Base-by-base conservation (phyloP, 768 basidiomycete species). In the Lactarius hatsudake region DNA sequence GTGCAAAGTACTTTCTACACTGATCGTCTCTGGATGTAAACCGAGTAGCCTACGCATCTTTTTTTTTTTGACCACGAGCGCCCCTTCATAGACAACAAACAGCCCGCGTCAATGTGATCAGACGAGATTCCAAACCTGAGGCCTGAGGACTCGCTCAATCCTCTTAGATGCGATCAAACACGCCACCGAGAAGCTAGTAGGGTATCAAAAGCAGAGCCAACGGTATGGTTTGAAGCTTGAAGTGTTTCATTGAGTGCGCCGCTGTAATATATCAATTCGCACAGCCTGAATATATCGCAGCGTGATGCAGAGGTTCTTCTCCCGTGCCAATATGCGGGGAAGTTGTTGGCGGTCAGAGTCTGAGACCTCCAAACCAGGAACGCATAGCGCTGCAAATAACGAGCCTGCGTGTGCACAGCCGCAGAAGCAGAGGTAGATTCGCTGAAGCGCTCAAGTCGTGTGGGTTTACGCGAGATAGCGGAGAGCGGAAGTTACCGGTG, bases 401-500 rank as follows among this genome's bases (percentile, higher is more conserved):
- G 9, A n/a, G 8, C 20, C 20, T n/a, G n/a, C 10, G n/a, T 5
- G 8, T n/a, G 20, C 43, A 45, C 43, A 7, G 43, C 20, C 43
- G 20, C 20, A 45, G 9, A 42, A 13, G 32, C 15, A 53, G n/a
- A 23, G n/a, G 40, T 18, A 17, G 5, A 17, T 42, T 42, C 42
- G 17, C 17, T 42, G 42, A 42, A 17, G 53, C 53, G 53, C 53
- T 12, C 8, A 17, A 28, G 23, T 12, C 51, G 38, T 15, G 38
- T 15, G 38, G 38, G 38, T 40, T 40, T 66, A 66, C 56, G 61
- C 56, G 28, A 66, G 55, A 57, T 23, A 61, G 36, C 42, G 61
- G 45, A 26, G 53, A 54, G 53, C 67, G 67, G 67, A 55, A 64
- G n/a, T 45, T 48, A 6, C 67, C 67, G 45, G 45, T 12, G 7